Conservation (phyloP, 176 grass and related monocot genomes). For the Metroxylon sagu region DNA sequence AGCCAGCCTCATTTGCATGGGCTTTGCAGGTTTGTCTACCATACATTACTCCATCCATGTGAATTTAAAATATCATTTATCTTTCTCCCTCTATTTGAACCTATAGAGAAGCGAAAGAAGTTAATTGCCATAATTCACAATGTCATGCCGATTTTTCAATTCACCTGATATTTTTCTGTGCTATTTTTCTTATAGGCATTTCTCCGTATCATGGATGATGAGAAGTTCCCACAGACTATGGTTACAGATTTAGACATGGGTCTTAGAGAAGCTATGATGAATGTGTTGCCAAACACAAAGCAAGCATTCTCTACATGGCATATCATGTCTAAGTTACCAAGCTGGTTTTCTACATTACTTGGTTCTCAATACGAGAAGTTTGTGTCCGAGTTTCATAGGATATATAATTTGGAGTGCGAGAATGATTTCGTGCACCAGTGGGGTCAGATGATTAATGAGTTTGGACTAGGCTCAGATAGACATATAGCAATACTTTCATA, state of each 20-base stretch:
- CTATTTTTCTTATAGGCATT: slow-evolving; percentile 22
- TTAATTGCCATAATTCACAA: no score
- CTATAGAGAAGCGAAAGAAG: neutral
- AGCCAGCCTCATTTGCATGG: slow-evolving; percentile 29
- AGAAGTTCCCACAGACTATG: slow-evolving; percentile 39
- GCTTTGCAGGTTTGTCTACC: slow-evolving; percentile 40
- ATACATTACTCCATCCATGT: neutral
- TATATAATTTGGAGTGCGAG: slow-evolving; percentile 23
- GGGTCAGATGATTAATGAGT: slow-evolving; percentile 36
- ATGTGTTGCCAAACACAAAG: slow-evolving; percentile 32
- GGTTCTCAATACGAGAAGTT: slow-evolving; percentile 33
- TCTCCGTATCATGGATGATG: slow-evolving; percentile 40
- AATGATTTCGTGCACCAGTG: slow-evolving; percentile 43
- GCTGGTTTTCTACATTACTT: slow-evolving; percentile 33
- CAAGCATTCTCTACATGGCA: slow-evolving; percentile 39
- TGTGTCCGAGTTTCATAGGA: slow-evolving; percentile 26
- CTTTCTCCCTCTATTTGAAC: slow-evolving; percentile 2
- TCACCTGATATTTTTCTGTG: slow-evolving; percentile 3
- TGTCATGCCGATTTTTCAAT: neutral
- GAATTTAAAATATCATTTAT: no score
- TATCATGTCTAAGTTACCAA: slow-evolving; percentile 35
- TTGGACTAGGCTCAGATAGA: slow-evolving; percentile 29
- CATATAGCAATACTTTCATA: slow-evolving; percentile 29
- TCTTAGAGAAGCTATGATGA: slow-evolving; percentile 40
- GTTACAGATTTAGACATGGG: slow-evolving; percentile 35